A percentile compares a stretch with the other conserved stretches of the same genome.
phyloP scores from a whole-genome alignment of 345 rosid genomes.

The Cardiospermum halicacabum region DNA sequence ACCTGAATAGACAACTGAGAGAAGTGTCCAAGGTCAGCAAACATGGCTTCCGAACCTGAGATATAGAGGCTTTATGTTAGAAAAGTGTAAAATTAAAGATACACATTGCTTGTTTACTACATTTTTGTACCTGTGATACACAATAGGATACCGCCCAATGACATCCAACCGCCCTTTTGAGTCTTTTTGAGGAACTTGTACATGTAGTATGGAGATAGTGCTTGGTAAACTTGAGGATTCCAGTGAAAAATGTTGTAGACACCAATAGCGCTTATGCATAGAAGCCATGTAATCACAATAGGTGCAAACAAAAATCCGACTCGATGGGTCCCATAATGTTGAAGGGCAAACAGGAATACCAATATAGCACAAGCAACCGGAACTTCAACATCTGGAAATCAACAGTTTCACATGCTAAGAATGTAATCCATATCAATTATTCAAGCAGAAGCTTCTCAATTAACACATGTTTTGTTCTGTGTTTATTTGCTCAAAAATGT shows the following conservation, averaged over 20 bases:
- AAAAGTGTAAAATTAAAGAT: neutral
- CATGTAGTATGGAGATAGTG: conserved; percentile 94
- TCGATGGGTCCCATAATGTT: conserved; percentile 84
- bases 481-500: neutral
- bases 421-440: conserved; percentile 4
- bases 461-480: neutral
- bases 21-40: conserved; percentile 98
- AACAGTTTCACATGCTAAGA: conserved; percentile 13
- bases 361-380: conserved; percentile 73
- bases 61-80: neutral
- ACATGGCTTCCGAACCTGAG: conserved; percentile 98
- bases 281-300: conserved; percentile 67
- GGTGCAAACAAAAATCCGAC: conserved; percentile 87
- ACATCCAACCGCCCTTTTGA: conserved; percentile 95
- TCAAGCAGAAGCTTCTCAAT: neutral
- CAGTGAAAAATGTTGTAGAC: conserved; percentile 78
- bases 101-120: neutral
- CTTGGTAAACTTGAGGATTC: conserved; percentile 92
- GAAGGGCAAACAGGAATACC: conserved; percentile 64
- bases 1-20: conserved; percentile 90
- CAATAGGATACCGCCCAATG: conserved; percentile 89
- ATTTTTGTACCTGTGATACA: conserved; percentile 74
- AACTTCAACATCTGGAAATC: conserved; percentile 74
- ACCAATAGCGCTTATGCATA: conserved; percentile 87
- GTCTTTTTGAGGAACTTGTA: conserved; percentile 85